Conservation (phyloP, 2,329 filamentous ascomycete species). For the Corinectria fuckeliana region DNA sequence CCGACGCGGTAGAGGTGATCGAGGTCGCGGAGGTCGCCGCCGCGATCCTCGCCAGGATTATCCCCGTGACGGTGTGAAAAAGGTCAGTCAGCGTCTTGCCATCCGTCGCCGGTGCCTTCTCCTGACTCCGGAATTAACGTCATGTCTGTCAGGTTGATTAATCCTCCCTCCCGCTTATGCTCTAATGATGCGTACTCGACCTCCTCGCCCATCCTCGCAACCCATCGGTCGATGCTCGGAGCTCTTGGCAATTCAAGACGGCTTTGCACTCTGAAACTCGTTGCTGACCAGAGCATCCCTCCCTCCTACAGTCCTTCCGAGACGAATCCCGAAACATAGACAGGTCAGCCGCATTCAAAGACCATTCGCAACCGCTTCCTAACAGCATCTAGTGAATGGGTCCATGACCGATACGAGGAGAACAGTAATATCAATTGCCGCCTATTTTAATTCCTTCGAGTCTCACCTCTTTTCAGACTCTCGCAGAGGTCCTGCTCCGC, state of each 20-base stretch:
- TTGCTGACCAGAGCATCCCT: constrained; percentile 47
- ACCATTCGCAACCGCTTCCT: constrained; percentile 6
- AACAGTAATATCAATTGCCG: constrained; percentile 56
- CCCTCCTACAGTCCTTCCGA: constrained; percentile 63
- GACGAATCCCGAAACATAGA: constrained; percentile 72
- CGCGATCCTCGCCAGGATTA: constrained; percentile 53
- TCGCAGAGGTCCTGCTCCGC: constrained; percentile 50
- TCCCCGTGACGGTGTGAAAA: constrained; percentile 87
- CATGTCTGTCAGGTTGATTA: constrained; percentile 42
- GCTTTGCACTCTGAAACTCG: constrained; percentile 45
- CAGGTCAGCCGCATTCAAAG: constrained; percentile 57
- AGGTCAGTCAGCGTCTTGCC: constrained; percentile 63
- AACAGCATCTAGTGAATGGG: constrained; percentile 74
- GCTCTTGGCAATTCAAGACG: constrained; percentile 41
- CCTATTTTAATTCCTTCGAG: constrained; percentile 6
- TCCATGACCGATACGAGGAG: constrained; percentile 89
- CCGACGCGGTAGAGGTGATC: constrained; percentile 44
- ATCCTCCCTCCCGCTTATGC: constrained; percentile 41
- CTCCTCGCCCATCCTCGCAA: constrained; percentile 40
- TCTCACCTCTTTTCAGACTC: constrained; percentile 43
- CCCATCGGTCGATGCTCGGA: constrained; percentile 40
- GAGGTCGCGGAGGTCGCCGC: constrained; percentile 42
- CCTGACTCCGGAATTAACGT: constrained; percentile 28
- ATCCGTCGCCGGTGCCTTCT: neutral
- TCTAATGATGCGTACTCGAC: constrained; percentile 37